phyloP scores from a whole-genome alignment of 805 yeast genomes.

The Lipomyces starkeyi region DNA sequence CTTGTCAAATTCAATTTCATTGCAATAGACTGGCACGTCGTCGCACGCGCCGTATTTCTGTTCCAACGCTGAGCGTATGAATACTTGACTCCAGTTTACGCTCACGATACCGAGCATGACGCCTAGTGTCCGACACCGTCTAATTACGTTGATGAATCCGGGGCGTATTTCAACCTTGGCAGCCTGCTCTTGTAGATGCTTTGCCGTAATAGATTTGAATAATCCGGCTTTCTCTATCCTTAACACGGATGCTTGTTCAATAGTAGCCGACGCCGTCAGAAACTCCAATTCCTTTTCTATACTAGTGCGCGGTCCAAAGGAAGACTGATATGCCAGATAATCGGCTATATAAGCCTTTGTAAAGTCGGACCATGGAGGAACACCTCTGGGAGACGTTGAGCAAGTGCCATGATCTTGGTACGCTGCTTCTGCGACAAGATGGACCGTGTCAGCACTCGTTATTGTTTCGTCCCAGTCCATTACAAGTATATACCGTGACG shows the following conservation, averaged over 20 bases:
- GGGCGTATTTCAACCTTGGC: slow-evolving; percentile 17
- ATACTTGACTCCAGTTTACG: slow-evolving; percentile 38
- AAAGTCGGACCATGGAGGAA: slow-evolving; percentile 31
- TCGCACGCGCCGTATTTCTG: slow-evolving; percentile 1
- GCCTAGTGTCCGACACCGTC: not conserved
- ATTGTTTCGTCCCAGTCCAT: slow-evolving; percentile 41
- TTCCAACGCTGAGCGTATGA: slow-evolving; percentile 20
- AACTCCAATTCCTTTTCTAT: slow-evolving; percentile 18
- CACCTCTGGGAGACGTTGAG: not conserved
- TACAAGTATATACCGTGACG: not conserved
- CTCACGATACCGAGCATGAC: slow-evolving; percentile 23
- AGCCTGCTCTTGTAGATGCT: slow-evolving; percentile 25
- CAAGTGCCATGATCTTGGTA: slow-evolving; percentile 13
- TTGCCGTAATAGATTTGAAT: slow-evolving; percentile 27
- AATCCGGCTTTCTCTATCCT: slow-evolving; percentile 34
- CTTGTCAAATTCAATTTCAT: slow-evolving; percentile 24
- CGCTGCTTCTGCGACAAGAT: slow-evolving; percentile 36
- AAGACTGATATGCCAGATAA: slow-evolving; percentile 10
- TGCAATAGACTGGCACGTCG: slow-evolving; percentile 20
- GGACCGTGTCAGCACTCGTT: slow-evolving; percentile 35
- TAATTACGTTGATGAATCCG: slow-evolving; percentile 19
- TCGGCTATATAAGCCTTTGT: slow-evolving; percentile 34
- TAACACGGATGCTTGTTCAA: slow-evolving; percentile 34
- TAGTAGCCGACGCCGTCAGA: slow-evolving; percentile 14
- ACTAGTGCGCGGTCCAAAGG: slow-evolving; percentile 8